phyloP scores from a whole-genome alignment of 176 grass and related monocot species.

The Musa schizocarpa region DNA sequence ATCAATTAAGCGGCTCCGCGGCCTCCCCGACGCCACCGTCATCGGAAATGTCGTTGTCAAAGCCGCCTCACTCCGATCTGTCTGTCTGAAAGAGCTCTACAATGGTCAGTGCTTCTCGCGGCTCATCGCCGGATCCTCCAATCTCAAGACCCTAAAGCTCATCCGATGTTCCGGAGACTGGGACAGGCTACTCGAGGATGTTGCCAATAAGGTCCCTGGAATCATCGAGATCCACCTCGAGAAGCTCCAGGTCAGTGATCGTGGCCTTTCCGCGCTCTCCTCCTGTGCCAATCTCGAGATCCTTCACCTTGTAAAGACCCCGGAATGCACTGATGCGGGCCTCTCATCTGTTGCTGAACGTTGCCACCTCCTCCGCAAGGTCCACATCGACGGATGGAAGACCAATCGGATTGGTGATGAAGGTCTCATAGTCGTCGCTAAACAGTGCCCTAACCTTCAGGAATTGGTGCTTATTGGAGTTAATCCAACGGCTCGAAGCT shows the following conservation, averaged over 20 bases:
- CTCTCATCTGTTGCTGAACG: constrained; percentile 28
- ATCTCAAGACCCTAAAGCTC: constrained; percentile 76
- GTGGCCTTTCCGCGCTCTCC: constrained; percentile 2
- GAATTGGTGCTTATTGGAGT: constrained; percentile 84
- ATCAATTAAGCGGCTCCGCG: constrained; percentile 17
- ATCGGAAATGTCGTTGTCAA: neutral
- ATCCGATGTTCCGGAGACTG: constrained; percentile 68
- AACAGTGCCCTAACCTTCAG: constrained; percentile 56
- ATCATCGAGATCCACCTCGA: constrained; percentile 77
- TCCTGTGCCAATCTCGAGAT: constrained; percentile 12
- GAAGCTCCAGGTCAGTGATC: constrained; percentile 63
- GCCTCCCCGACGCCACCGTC: neutral
- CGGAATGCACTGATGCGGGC: constrained; percentile 45
- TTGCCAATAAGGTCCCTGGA: constrained; percentile 29
- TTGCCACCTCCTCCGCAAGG: constrained; percentile 16
- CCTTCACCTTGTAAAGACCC: constrained; percentile 30
- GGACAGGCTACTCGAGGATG: constrained; percentile 50
- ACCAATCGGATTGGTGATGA: constrained; percentile 45
- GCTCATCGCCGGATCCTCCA: constrained; percentile 45
- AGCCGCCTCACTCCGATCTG: constrained; percentile 28
- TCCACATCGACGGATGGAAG: constrained; percentile 20
- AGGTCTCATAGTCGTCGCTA: constrained; percentile 45
- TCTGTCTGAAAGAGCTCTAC: constrained; percentile 83
- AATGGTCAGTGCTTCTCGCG: constrained; percentile 77
- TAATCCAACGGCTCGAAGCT: constrained; percentile 52